Evolutionary conservation across 169 alveolate species (phyloP).

Genomic region (Plasmodium billcollinsi): DNA sequence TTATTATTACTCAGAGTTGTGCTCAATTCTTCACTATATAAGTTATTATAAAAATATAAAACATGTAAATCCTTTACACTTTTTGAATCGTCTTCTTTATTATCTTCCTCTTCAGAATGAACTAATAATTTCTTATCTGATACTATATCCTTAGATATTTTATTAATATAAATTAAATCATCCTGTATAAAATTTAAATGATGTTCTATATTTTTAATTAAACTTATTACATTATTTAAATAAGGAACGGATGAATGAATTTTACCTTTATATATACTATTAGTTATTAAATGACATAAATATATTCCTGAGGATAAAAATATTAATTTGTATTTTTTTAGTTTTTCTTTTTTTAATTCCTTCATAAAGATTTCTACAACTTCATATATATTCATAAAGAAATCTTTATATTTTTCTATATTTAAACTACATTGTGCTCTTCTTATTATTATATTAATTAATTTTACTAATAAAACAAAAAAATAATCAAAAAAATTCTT

Average conservation of each 20-base stretch:
- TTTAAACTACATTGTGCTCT: conserved; percentile 18
- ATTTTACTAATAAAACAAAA: conserved; percentile 51
- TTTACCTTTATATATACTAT: conserved; percentile 44
- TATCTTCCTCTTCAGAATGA: conserved; percentile 5
- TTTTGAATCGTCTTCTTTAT: conserved; percentile 19
- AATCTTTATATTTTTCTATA: conserved; percentile 45
- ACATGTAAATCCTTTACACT: conserved; percentile 32
- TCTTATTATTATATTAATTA: conserved; percentile 47
- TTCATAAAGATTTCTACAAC: conserved; percentile 45
- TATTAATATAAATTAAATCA: conserved; percentile 22
- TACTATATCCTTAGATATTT: background rate
- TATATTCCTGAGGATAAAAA: conserved; percentile 52
- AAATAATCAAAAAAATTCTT: conserved; percentile 46
- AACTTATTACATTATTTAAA: conserved; percentile 18
- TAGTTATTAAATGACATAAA: conserved; percentile 45
- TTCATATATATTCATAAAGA: conserved; percentile 49
- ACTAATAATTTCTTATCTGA: too few species aligned
- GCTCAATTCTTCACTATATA: conserved; percentile 17
- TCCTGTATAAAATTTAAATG: conserved; percentile 26
- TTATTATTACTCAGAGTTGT: background rate
- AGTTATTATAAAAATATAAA: conserved; percentile 32
- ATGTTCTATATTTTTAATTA: conserved; percentile 52
- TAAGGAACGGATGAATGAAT: conserved; percentile 36
- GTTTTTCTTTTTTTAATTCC: conserved; percentile 65
- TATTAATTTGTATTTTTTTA: conserved; percentile 13